Conservation (phyloP, 148 eudicot species). For the Diospyros kaki region DNA sequence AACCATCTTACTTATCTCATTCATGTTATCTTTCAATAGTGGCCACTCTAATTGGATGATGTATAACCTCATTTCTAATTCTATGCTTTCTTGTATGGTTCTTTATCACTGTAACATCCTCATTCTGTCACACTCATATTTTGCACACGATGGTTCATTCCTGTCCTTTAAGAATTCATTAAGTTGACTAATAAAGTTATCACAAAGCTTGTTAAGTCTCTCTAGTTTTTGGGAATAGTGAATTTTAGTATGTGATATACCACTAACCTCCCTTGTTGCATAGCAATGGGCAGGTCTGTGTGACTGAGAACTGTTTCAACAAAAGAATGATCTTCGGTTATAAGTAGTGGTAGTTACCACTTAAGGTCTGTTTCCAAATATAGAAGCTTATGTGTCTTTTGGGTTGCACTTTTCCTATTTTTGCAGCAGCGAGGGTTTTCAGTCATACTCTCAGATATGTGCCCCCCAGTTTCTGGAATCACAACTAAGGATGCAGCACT, state of each 20-base stretch:
- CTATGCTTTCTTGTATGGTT: no score
- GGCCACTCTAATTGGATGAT: no score
- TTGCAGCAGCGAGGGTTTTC: conserved; percentile 80
- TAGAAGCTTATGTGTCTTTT: not conserved
- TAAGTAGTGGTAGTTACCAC: not conserved
- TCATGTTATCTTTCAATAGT: no score
- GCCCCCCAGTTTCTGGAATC: conserved; percentile 88
- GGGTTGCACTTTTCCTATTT: not conserved
- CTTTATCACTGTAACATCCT: no score
- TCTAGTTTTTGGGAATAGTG: no score
- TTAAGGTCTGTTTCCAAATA: not conserved
- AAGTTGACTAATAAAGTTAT: no score
- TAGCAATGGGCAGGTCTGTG: not conserved
- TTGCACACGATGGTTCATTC: no score
- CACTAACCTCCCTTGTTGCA: not conserved
- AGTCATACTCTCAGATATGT: conserved; percentile 93
- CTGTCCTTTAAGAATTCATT: no score
- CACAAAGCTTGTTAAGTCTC: no score
- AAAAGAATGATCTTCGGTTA: not conserved
- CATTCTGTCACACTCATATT: no score
- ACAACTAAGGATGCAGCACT: conserved; percentile 79
- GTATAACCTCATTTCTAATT: no score
- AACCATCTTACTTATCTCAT: no score
- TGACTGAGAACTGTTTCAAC: not conserved
- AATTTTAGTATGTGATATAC: not conserved